Conservation (phyloP, 23 red algal species). For the Agarophyton chilense region DNA sequence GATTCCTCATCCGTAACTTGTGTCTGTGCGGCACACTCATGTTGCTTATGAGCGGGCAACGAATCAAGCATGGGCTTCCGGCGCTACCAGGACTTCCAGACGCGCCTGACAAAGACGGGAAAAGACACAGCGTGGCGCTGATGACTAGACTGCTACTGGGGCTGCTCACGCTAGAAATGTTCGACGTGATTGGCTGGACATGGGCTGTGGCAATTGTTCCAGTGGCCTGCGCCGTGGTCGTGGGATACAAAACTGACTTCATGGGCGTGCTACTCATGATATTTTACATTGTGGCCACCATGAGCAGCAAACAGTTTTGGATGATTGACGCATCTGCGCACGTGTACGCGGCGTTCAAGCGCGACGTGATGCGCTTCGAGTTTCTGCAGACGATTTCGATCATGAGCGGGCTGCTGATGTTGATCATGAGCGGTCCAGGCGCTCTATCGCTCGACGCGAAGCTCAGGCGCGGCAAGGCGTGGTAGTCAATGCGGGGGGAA, state of each 20-base stretch:
- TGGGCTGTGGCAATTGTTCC: conserved; percentile 68
- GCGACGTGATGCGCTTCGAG: conserved; percentile 90
- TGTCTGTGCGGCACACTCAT: conserved; percentile 78
- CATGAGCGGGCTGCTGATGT: conserved; percentile 77
- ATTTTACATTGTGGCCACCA: conserved; percentile 68
- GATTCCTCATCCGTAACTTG: conserved; percentile 84
- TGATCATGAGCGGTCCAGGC: conserved; percentile 83
- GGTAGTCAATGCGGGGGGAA: neutral
- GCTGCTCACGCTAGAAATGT: conserved; percentile 72
- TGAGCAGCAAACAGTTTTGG: conserved; percentile 81
- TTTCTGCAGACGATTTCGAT: conserved; percentile 91
- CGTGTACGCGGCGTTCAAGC: conserved; percentile 54
- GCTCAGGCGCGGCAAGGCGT: conserved; percentile 33
- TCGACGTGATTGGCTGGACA: conserved; percentile 62
- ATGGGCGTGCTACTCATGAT: conserved; percentile 65
- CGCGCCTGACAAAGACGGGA: neutral
- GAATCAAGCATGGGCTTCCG: conserved; percentile 68
- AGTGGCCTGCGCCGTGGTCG: conserved; percentile 55
- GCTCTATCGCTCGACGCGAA: conserved; percentile 81
- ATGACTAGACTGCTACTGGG: conserved; percentile 70
- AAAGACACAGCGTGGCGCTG: conserved; percentile 40
- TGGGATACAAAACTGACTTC: conserved; percentile 76
- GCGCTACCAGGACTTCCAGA: conserved; percentile 60
- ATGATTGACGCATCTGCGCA: conserved; percentile 47
- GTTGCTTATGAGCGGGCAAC: conserved; percentile 63